Percentiles rank a stretch among this genome's conserved stretches.
These are phyloP conservation scores for Dioszegia crocea DNA, from an alignment of 768 basidiomycete genomes.

Conservation along the genomic window DNA sequence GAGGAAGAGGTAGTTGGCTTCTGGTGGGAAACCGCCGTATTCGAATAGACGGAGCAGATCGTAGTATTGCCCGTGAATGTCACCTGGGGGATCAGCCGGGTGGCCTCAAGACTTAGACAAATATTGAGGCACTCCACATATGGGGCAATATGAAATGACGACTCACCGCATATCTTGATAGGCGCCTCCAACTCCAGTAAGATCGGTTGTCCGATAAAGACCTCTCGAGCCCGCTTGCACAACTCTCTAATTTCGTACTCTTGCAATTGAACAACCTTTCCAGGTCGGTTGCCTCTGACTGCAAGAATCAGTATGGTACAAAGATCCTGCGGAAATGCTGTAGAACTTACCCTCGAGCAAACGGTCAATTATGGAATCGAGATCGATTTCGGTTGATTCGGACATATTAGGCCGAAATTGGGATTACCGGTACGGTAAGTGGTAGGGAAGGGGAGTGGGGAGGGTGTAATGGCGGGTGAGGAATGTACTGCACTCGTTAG, in stretches of 20 bases:
- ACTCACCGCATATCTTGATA: constrained; percentile 98
- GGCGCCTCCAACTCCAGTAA: constrained; percentile 96
- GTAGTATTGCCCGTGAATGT: constrained; percentile 99
- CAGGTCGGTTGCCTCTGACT: constrained; percentile 98
- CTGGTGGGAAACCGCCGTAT: constrained; percentile 98
- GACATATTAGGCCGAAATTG: constrained; percentile 29
- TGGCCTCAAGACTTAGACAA: too few relatives aligned
- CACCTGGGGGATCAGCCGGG: constrained; percentile 56
- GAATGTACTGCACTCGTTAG: not conserved
- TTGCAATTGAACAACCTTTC: constrained; percentile 94
- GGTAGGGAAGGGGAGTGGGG: not conserved
- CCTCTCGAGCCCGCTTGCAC: constrained; percentile 97
- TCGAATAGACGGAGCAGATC: constrained; percentile 96
- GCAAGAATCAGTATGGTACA: constrained; percentile 13
- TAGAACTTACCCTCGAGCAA: constrained; percentile 83
- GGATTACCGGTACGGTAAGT: not conserved
- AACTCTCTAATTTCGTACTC: constrained; percentile 99
- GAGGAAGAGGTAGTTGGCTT: constrained; percentile 99
- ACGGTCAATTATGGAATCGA: constrained; percentile 98
- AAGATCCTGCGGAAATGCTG: too few relatives aligned
- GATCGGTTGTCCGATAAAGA: constrained; percentile 99
- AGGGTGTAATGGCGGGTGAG: not conserved
- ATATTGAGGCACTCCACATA: too few relatives aligned
- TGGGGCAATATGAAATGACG: constrained; percentile 4
- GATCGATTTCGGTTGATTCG: constrained; percentile 76